phyloP scores from a whole-genome alignment of 2,329 filamentous ascomycete genomes.

The Salinomyces thailandicus region DNA sequence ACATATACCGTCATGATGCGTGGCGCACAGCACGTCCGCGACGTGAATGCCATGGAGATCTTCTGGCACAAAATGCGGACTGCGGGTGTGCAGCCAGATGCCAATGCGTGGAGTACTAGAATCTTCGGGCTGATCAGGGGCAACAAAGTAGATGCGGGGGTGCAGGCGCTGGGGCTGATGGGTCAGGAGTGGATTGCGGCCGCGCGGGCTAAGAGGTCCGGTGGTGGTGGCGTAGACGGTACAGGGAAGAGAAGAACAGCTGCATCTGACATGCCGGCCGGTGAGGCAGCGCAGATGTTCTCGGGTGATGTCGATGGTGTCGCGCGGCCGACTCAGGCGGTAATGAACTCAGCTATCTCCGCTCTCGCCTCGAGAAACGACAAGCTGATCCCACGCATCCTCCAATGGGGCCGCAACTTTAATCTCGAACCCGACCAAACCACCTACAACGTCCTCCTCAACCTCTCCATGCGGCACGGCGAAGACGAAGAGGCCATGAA shows the following conservation, averaged over 20 bases:
- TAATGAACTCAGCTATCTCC: slow-evolving; percentile 61
- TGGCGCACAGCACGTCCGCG: slow-evolving; percentile 53
- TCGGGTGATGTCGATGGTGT: slow-evolving; percentile 28
- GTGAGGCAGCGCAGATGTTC: neutral
- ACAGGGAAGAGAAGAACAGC: too few species aligned
- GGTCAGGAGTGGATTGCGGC: slow-evolving; percentile 45
- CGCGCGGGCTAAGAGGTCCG: slow-evolving; percentile 12
- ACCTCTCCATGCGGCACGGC: slow-evolving; percentile 20
- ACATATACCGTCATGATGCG: slow-evolving; percentile 66
- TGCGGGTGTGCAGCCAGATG: slow-evolving; percentile 52
- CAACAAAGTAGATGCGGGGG: slow-evolving; percentile 44
- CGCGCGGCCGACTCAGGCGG: slow-evolving; percentile 50
- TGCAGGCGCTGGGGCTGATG: slow-evolving; percentile 58
- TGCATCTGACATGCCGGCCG: neutral
- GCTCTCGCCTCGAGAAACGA: slow-evolving; percentile 47
- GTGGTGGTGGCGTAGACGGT: neutral
- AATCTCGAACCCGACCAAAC: slow-evolving; percentile 24
- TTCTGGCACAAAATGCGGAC: slow-evolving; percentile 56
- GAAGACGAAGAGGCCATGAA: slow-evolving; percentile 22
- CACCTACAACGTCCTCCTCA: slow-evolving; percentile 26
- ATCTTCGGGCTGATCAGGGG: slow-evolving; percentile 55
- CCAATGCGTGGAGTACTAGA: slow-evolving; percentile 57
- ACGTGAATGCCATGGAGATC: slow-evolving; percentile 49
- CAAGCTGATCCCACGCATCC: slow-evolving; percentile 42
- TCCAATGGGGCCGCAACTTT: slow-evolving; percentile 36